These are phyloP conservation scores for Nemania sp. DNA, from an alignment of 2,329 filamentous ascomycete genomes.

Conservation along the genomic window DNA sequence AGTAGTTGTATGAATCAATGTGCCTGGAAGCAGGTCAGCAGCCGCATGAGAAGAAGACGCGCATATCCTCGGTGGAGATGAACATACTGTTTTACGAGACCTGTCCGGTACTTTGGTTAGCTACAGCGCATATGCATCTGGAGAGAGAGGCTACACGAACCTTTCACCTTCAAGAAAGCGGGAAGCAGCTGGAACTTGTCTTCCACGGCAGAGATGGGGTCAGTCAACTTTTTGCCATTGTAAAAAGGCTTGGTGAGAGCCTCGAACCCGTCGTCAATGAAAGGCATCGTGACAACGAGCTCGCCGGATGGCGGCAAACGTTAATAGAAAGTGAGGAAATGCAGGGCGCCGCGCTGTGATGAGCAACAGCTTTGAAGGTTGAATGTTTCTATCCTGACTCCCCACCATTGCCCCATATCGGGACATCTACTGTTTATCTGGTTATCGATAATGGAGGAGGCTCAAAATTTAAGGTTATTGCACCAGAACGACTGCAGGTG, in stretches of 20 bases:
- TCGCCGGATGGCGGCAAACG: constrained; percentile 19
- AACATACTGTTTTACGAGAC: constrained; percentile 78
- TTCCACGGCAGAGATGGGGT: constrained; percentile 65
- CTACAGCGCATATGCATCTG: background rate
- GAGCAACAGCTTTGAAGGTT: constrained; percentile 9
- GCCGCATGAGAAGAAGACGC: background rate
- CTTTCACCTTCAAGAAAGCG: constrained; percentile 97
- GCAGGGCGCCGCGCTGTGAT: constrained; percentile 15
- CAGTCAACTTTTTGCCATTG: constrained; percentile 68
- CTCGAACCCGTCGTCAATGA: constrained; percentile 66
- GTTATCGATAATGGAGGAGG: constrained; percentile 28
- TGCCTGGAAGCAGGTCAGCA: constrained; percentile 53
- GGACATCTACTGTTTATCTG: constrained; percentile 21
- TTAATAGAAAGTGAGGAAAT: constrained; percentile 15
- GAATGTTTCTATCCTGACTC: no score
- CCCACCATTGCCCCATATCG: constrained; percentile 19
- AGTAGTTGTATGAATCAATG: constrained; percentile 98
- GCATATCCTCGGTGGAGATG: background rate
- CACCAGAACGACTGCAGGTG: constrained; percentile 27
- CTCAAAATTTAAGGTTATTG: constrained; percentile 30
- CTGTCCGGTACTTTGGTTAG: constrained; percentile 16
- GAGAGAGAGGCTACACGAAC: constrained; percentile 43
- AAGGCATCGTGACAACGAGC: constrained; percentile 48
- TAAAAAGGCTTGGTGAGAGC: constrained; percentile 69
- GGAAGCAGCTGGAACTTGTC: constrained; percentile 98